Evolutionary conservation across 176 grass and related monocot species (phyloP), one percentile per base, ranked within the genome.

Genomic region (Oryza nivara): DNA sequence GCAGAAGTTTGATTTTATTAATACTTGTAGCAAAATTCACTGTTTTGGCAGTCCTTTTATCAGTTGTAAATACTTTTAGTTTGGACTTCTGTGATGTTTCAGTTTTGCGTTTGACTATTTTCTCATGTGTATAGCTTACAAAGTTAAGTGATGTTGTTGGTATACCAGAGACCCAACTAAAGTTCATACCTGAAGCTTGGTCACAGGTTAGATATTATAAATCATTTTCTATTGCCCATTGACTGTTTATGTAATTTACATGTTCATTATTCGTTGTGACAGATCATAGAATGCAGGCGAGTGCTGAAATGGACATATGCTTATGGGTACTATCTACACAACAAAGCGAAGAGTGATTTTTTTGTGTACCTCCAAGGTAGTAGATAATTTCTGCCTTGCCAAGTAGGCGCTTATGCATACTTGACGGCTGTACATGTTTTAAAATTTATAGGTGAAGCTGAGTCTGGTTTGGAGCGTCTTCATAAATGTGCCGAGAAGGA

Each of bases 401-500:
- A 74, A 3, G 6, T n/a, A 58, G 19, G 54, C 5, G 54, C 20
- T 58, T 20, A 9, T 19, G 19, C 54, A 58, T 8, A 20, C 19
- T 58, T 58, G 17, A 20, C 0, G 2, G 19, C 7, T 6, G 20
- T 58, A 58, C 19, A 8, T 8, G 54, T 58, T 58, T n/a, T 58
- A 81, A 86, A 81, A 23, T 84, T 77, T 54, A 25, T 74, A 93
- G 96, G 96, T 78, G 93, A 98, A 76, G 96, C 96, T 70, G 96
- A 98, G 77, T 87, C 89, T 70, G 93, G 89, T 70, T 98, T 98
- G 85, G 95, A 98, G 65, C 93, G 92, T 80, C 87, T 98, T 34
- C 95, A 98, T 90, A 86, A 91, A 78, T 98, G 96, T 71, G 96
- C 89, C 74, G 96, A 98, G 91, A 95, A 95, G 69, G 96, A 98